Conservation (phyloP, 2,329 filamentous ascomycete species). For the Trichoderma asperellum region DNA sequence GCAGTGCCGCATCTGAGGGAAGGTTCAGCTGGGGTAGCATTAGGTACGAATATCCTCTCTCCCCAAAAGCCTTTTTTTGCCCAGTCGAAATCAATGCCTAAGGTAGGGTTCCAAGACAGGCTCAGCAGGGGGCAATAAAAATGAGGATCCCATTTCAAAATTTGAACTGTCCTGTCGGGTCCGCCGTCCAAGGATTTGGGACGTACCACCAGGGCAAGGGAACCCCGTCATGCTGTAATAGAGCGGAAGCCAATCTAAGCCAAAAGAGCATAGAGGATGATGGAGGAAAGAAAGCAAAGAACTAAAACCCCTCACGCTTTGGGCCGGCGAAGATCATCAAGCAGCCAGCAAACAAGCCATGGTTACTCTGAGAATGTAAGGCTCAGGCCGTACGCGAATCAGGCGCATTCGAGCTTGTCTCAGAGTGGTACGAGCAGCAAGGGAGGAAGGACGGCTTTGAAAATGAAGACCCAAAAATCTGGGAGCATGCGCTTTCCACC, state of each 20-base stretch:
- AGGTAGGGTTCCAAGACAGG: background rate
- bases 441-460: background rate
- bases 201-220: conserved; percentile 3
- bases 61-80: background rate
- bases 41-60: background rate
- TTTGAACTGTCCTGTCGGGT: conserved; percentile 22
- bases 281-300: background rate
- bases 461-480: background rate
- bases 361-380: background rate
- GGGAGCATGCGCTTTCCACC: background rate
- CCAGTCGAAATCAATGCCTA: conserved; percentile 4
- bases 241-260: background rate
- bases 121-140: conserved; percentile 3
- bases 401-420: background rate
- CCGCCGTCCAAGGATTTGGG: conserved; percentile 24
- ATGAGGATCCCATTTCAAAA: conserved; percentile 18
- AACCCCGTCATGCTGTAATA: background rate
- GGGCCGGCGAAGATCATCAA: background rate
- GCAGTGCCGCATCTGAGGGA: background rate
- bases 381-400: background rate
- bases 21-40: background rate
- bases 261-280: background rate
- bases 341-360: background rate
- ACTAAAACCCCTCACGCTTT: background rate
- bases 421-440: background rate